A percentile compares a stretch with the other conserved stretches of the same genome.
Conservation (phyloP, 305 asterid species). For the Galium porrigens region DNA sequence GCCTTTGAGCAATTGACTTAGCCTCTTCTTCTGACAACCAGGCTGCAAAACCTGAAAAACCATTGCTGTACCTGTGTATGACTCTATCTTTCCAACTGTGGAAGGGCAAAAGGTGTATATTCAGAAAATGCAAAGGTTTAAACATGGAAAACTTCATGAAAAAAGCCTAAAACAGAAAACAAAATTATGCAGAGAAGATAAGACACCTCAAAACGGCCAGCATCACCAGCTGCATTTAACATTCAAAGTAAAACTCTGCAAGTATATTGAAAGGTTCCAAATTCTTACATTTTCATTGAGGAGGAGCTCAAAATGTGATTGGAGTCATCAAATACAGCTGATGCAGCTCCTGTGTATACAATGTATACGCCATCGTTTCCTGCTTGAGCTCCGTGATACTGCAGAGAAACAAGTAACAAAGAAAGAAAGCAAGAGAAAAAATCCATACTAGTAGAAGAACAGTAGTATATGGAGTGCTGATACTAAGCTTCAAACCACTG, state of each 20-base stretch:
- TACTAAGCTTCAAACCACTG: neutral
- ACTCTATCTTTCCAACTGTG: slow-evolving; percentile 36
- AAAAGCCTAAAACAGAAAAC: no score
- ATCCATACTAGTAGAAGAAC: slow-evolving; percentile 1
- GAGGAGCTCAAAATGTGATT: slow-evolving; percentile 35
- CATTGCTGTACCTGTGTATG: slow-evolving; percentile 41
- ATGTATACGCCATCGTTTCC: slow-evolving; percentile 43
- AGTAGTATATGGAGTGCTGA: neutral
- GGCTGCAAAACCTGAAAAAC: slow-evolving; percentile 64
- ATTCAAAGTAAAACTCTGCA: neutral
- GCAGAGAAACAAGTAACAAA: slow-evolving; percentile 15
- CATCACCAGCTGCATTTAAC: no score
- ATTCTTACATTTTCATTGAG: slow-evolving; percentile 29
- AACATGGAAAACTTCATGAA: neutral
- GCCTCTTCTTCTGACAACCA: slow-evolving; percentile 51
- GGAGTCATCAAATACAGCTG: slow-evolving; percentile 21
- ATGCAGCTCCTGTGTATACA: slow-evolving; percentile 58
- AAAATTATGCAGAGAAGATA: neutral
- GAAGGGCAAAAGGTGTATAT: neutral
- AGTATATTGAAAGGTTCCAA: neutral
- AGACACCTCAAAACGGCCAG: neutral
- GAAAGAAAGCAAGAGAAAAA: slow-evolving; percentile 2
- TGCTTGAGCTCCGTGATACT: neutral
- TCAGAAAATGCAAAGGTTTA: neutral
- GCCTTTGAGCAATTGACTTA: slow-evolving; percentile 27